Evolutionary conservation across 768 basidiomycete species (phyloP), one percentile per base, ranked within the genome.

Genomic region (Mycena rebaudengoi): DNA sequence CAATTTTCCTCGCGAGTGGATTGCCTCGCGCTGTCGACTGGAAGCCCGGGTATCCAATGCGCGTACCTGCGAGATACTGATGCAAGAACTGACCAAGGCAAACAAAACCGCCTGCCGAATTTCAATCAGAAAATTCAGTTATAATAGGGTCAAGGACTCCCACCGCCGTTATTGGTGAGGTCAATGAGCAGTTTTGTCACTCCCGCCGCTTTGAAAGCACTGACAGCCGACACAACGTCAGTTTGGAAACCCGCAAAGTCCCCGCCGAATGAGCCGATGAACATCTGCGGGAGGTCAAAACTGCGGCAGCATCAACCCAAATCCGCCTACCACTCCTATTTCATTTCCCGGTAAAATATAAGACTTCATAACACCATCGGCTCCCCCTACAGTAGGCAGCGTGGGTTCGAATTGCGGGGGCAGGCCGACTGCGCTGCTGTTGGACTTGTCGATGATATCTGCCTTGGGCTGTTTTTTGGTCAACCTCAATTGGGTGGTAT

Each of bases 41-140:
- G 74, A 88, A 89, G 5, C 88, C 87, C 4, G 85, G 80, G 62
- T 83, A 83, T 3, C 82, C 85, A 35, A 85, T 75, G 23, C 78
- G 73, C 0, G 78, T 76, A 8, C 86, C 88, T 7, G 82, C 80
- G 23, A 91, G 79, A 69, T 80, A 88, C 51, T 81, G 80, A 65
- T 87, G 86, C 43, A 91, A 74, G 78, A 87, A 89, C 37, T 84
- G 80, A 4, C 87, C 88, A 10, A 89, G 79, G 70, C 88, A 89
- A 8, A 89, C 80, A 57, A 83, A 87, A 25, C 88, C 88, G 58
- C 87, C 87, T 88, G 59, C 7, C 54, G 41, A 13, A 40, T 28
- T 39, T 7, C n/a, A n/a, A n/a, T n/a, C n/a, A 39, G 58, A 45
- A 45, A 52, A 54, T 20, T 23, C 35, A 52, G 43, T 30, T 62